A percentile compares a stretch with the other conserved stretches of the same genome.
Evolutionary conservation across 495 filamentous ascomycete genomes (phyloP).

Genomic region (Podospora tetraspora): DNA sequence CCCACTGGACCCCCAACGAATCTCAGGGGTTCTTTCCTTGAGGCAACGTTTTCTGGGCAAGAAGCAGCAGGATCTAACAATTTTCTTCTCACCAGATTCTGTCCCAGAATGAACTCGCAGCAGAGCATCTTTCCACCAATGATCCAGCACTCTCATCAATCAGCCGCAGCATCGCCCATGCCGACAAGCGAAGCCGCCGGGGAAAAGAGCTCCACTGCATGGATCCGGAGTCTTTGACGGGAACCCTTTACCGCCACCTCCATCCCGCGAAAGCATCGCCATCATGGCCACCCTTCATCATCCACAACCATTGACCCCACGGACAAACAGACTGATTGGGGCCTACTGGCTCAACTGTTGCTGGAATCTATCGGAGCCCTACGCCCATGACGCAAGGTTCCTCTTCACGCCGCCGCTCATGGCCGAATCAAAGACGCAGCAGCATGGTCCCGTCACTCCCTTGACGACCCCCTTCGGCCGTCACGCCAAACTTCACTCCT

Average conservation of each 20-base stretch:
- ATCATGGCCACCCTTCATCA: background rate
- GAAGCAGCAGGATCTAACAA: background rate
- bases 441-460: background rate
- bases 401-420: background rate
- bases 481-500: background rate
- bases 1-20: background rate
- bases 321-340: background rate
- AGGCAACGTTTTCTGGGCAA: background rate
- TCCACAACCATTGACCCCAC: background rate
- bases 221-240: background rate
- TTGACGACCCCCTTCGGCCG: background rate
- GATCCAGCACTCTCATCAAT: background rate
- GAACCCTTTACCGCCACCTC: background rate
- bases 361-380: background rate
- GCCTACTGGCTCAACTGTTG: background rate
- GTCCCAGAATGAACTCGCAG: background rate
- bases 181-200: background rate
- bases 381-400: background rate
- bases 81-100: background rate
- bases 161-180: background rate
- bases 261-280: background rate
- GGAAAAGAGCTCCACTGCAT: background rate
- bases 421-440: background rate
- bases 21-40: background rate
- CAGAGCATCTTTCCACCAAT: background rate